Conservation (phyloP, 2,329 filamentous ascomycete species). For the Penicillium sp. region DNA sequence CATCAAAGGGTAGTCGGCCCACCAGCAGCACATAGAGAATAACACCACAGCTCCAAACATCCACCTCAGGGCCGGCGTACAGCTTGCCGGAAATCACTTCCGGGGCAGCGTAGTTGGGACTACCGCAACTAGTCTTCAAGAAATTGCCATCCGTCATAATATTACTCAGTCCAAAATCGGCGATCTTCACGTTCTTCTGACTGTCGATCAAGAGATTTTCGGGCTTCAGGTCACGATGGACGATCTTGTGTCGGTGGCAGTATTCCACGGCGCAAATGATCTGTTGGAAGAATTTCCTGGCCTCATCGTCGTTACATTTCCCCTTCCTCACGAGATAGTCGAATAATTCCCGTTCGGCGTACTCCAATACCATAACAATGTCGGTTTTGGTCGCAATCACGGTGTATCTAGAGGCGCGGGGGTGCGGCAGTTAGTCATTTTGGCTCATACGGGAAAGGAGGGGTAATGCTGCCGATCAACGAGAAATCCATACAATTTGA, state of each 20-base stretch:
- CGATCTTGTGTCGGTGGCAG: conserved; percentile 98
- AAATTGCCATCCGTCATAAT: conserved; percentile 99
- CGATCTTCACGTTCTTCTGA: conserved; percentile 97
- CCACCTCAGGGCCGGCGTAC: conserved; percentile 95
- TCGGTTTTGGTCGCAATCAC: conserved; percentile 93
- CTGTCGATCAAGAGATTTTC: conserved; percentile 96
- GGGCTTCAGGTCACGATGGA: conserved; percentile 95
- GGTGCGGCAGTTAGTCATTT: conserved; percentile 19
- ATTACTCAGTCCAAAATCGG: conserved; percentile 97
- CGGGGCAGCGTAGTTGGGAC: conserved; percentile 95
- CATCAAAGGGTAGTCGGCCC: conserved; percentile 84
- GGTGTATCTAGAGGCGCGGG: conserved; percentile 68
- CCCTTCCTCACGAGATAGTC: conserved; percentile 97
- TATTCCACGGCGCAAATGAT: conserved; percentile 99
- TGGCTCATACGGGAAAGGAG: conserved; percentile 1
- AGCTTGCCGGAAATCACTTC: conserved; percentile 98
- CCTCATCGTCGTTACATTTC: conserved; percentile 85
- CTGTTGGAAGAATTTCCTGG: conserved; percentile 98
- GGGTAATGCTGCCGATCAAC: not conserved
- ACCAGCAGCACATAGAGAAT: conserved; percentile 69
- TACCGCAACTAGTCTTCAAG: conserved; percentile 96
- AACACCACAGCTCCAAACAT: conserved; percentile 76
- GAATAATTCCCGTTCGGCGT: conserved; percentile 93
- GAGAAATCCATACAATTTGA: conserved; percentile 76
- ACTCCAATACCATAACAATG: conserved; percentile 99